Evolutionary conservation across 257 asterid species (phyloP), one percentile per base, ranked within the genome.

Genomic region (Solanum pimpinellifolium): DNA sequence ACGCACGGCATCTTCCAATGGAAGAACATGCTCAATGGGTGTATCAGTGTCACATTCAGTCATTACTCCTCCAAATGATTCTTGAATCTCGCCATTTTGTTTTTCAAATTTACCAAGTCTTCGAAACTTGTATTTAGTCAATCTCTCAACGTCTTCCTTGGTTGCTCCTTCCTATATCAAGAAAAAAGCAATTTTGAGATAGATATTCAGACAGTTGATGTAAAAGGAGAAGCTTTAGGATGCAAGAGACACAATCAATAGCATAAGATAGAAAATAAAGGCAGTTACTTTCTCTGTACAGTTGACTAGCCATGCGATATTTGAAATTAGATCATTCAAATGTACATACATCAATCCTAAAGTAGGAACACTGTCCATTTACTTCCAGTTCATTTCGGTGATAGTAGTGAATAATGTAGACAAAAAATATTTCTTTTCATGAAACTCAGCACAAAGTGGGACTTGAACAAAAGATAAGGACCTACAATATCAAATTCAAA

Each of bases 141-240:
- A 92, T 73, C 96, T 92, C 65, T 96, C 99, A 49, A 97, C 96
- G 85, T 95, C 99, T 92, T 97, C 98, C 92, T 93, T 95, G 11
- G 98, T 93, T 88, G 99, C 99, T 89, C 99, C 99, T 93, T 97
- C 99, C 99, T 97, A 94, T 72, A 86, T 87, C 86, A 88, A 83
- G 41, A 89, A 62, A 15, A 73, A 73, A 52, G 72, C 39, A 86
- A 33, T 21, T 10, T 73, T 86, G 72, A 33, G 73, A 72, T 44
- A 84, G 82, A n/a, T 86, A 52, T 59, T 47, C 49, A 33, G 46
- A 60, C 83, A 72, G 47, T 73, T 72, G 44, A 80, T 16, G 27
- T 9, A 73, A 85, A 46, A 47, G 52, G 39, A 47, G 83, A 73
- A 31, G 11, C 46, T 37, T 70, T 70, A 72, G 56, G 23, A 80